Conservation (phyloP, 352 stramenopile genomes). For the Saprolegnia diclina region DNA sequence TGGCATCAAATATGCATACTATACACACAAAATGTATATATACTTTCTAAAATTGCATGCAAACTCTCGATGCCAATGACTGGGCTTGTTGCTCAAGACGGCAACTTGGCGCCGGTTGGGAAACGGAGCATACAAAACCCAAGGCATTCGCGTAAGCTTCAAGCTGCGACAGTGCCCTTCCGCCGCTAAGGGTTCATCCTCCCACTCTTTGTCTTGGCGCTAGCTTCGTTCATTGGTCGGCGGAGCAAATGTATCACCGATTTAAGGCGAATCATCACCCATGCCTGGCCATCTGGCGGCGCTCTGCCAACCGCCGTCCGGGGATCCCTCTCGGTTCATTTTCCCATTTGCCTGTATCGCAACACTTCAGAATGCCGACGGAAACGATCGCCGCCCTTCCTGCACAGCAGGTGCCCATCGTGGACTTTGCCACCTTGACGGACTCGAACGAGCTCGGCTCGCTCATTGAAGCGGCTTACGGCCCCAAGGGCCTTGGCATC, state of each 20-base stretch:
- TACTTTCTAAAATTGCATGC: neutral
- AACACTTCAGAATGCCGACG: neutral
- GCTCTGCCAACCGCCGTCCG: neutral
- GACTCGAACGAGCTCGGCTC: constrained; percentile 41
- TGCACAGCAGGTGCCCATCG: constrained; percentile 46
- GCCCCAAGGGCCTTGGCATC: constrained; percentile 86
- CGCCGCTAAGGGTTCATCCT: neutral
- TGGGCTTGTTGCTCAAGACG: too few species aligned
- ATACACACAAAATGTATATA: neutral
- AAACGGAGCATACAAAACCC: neutral
- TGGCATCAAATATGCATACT: too few species aligned
- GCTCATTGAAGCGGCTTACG: constrained; percentile 77
- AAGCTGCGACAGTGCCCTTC: neutral
- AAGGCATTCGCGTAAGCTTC: neutral
- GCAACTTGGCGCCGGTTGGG: neutral
- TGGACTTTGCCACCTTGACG: constrained; percentile 52
- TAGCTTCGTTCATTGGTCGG: neutral
- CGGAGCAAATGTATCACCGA: neutral
- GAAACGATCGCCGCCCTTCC: constrained; percentile 2
- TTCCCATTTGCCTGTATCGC: neutral
- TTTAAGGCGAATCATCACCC: constrained; percentile 9
- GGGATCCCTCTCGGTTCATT: neutral
- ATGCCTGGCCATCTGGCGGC: neutral
- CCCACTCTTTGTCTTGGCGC: neutral
- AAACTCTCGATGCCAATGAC: too few species aligned